Base-by-base conservation (phyloP, 306 rosid species). In the Quercus cerris region DNA sequence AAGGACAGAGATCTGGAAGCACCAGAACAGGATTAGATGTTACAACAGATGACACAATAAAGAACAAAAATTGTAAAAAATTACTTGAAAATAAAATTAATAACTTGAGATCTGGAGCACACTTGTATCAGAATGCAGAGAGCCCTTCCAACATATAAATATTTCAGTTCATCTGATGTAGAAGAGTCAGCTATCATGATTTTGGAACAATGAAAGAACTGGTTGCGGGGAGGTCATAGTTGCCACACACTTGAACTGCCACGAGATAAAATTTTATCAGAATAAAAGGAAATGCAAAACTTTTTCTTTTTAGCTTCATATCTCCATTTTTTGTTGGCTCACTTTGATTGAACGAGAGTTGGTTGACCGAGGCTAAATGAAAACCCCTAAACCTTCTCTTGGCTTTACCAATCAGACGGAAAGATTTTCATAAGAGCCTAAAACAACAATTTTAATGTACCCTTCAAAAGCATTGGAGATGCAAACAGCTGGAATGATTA, bases 211-310 rank as follows among this genome's bases (percentile, higher is more conserved):
- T 23, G 91, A 71, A 58, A 68, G 87, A 76, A 83, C 90, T 5
- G 85, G 81, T 82, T 85, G 80, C n/a, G 82, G 77, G 25, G 91
- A 74, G 73, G 86, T 81, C 71, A 92, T 75, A 38, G 76, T 71
- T 66, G 98, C 94, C 84, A 94, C 94, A 28, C 89, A 23, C 58
- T 87, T 87, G 90, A 88, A 94, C 98, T 94, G 97, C 77, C 81
- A 88, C 17, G 51, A 49, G 28, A 59, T 20, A 67, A 15, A 20
- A 12, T 71, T 22, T 9, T 15, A 41, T 75, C 30, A 22, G 70
- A 61, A 73, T 19, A 3, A 59, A 8, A 33, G 52, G 20, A 68
- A 15, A 19, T 68, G n/a, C 52, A 35, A 35, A 19, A 67, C 7
- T 4, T 3, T 68, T 31, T 19, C 3, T 0, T 3, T 68, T 33